Base-by-base conservation (phyloP, 1,284 basidiomycete species). In the Porodaedalea pini region DNA sequence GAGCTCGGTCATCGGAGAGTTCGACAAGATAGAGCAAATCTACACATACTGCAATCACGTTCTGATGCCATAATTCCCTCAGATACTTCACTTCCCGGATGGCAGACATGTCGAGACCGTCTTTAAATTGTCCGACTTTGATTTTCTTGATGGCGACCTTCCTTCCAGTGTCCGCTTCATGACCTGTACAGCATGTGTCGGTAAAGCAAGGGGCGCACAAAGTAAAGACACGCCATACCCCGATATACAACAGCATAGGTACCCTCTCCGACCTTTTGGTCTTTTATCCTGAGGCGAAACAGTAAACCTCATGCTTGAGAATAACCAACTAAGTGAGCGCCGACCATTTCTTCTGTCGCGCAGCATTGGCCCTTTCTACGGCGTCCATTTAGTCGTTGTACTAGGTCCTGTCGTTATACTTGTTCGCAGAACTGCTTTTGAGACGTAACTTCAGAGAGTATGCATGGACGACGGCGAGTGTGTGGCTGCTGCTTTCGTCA, bases 91-190 rank as follows among this genome's bases (percentile, higher is more conserved):
- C 96, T 74, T 99, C 97, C 39, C 97, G 88, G 61, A 99, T 88
- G 48, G 97, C 97, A 61, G 94, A 97, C 90, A 99, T 97, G 74
- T 99, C 97, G 54, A 99, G 80, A 7, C 97, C 97, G 73, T 99
- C 96, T 70, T 96, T 97, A 79, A 97, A 94, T 68, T 94, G 88
- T 21, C 95, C 94, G 15, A 94, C 90, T 70, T 97, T 97, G 69
- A 97, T 95, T 73, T 99, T 99, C 78, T 99, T 99, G 69, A 99
- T 98, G 54, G 97, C 97, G 4, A 98, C 85, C 72, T 90, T 88
- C 13, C 84, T 74, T 11, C 81, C 81, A 0, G 88, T 90, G 0
- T 82, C 75, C 17, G 81, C 75, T 65, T 94, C 87, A 60, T 81
- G 76, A 25, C 87, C 89, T 89, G 61, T 55, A 27, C 27, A 36